phyloP scores from a whole-genome alignment of 2,329 filamentous ascomycete genomes.

The Metarhizium rileyi region DNA sequence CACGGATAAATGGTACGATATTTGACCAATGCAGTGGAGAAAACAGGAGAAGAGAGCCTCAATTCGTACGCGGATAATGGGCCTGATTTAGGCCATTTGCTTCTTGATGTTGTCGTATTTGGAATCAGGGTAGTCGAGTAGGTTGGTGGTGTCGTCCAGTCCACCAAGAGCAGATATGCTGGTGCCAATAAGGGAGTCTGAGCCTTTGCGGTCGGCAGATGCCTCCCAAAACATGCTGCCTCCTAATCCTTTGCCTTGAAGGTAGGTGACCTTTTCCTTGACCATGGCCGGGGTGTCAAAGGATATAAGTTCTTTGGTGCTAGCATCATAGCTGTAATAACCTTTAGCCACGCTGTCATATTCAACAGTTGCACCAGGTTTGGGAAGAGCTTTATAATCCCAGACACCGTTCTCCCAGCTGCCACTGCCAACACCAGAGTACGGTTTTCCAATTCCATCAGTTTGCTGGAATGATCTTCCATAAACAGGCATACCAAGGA shows the following conservation, averaged over 20 bases:
- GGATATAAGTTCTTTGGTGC: slow-evolving; percentile 53
- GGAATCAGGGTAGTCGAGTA: slow-evolving; percentile 41
- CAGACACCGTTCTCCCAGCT: slow-evolving; percentile 67
- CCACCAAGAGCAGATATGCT: slow-evolving; percentile 29
- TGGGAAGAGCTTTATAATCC: slow-evolving; percentile 73
- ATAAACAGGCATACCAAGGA: slow-evolving; percentile 64
- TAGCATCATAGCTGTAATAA: slow-evolving; percentile 60
- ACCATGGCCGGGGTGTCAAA: slow-evolving; percentile 59
- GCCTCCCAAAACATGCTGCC: slow-evolving; percentile 85
- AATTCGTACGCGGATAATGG: neutral
- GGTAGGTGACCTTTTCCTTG: slow-evolving; percentile 53
- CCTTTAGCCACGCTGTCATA: slow-evolving; percentile 50
- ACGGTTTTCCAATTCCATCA: slow-evolving; percentile 55
- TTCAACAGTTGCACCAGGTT: slow-evolving; percentile 44
- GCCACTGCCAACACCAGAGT: slow-evolving; percentile 53
- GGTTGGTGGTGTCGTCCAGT: slow-evolving; percentile 38
- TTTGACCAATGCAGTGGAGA: too few relatives aligned
- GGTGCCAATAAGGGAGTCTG: slow-evolving; percentile 50
- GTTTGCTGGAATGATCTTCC: slow-evolving; percentile 30
- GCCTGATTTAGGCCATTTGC: slow-evolving; percentile 12
- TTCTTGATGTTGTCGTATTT: slow-evolving; percentile 44
- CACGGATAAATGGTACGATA: too few relatives aligned
- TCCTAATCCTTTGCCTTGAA: slow-evolving; percentile 52
- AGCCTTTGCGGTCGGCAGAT: slow-evolving; percentile 53
- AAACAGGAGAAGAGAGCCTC: too few relatives aligned